Evolutionary conservation across 495 filamentous ascomycete genomes (phyloP).

Genomic region (Penicillium riverlandense): DNA sequence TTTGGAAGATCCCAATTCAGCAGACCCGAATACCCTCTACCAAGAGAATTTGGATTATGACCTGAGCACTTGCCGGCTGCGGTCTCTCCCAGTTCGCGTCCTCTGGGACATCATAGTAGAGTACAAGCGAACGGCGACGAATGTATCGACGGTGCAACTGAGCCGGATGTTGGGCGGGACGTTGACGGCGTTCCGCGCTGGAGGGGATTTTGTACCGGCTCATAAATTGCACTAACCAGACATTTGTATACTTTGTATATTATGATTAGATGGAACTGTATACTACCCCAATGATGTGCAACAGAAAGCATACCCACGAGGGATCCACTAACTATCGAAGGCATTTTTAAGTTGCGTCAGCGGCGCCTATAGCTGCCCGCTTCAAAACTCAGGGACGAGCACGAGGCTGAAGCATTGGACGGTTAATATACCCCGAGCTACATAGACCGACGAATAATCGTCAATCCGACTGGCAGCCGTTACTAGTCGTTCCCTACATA

Average conservation of each 20-base stretch:
- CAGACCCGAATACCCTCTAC: conserved; percentile 16
- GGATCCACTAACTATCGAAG: neutral
- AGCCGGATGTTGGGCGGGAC: conserved; percentile 28
- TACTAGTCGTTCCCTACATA: neutral
- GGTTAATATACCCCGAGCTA: neutral
- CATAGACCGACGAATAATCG: neutral
- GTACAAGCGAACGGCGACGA: conserved; percentile 15
- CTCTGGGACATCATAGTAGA: conserved; percentile 29
- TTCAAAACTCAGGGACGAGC: neutral
- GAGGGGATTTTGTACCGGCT: neutral
- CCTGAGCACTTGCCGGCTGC: conserved; percentile 19
- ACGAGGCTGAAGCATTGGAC: conserved; percentile 11
- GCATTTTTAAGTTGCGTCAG: too few relatives aligned
- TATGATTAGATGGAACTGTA: too few relatives aligned
- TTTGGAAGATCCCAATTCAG: conserved; percentile 2
- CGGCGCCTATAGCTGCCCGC: too few relatives aligned
- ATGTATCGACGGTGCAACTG: conserved; percentile 14
- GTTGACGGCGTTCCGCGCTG: conserved; percentile 19
- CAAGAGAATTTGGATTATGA: conserved; percentile 35
- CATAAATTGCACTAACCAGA: conserved; percentile 1
- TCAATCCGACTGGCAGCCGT: neutral
- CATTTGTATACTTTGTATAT: neutral
- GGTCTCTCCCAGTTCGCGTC: conserved; percentile 7
- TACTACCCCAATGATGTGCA: neutral
- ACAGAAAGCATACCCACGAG: neutral